Evolutionary conservation across 2,329 filamentous ascomycete species (phyloP), one percentile per base, ranked within the genome.

Genomic region (Xylaria polymorpha): DNA sequence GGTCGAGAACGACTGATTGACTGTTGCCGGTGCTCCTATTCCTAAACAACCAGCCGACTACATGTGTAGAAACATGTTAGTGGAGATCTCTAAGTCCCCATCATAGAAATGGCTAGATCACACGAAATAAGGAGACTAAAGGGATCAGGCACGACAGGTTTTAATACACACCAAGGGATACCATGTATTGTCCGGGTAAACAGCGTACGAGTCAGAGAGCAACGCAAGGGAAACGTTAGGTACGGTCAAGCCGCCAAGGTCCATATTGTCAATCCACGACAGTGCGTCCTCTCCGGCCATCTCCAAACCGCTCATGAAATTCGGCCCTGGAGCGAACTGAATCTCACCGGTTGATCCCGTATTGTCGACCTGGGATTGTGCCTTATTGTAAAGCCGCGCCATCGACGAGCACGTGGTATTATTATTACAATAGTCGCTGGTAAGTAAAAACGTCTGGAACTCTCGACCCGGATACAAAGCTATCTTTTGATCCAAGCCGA

Each of bases 11-110:
- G 70, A 66, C 67, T 78, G 75, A 53, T 79, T 79, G 53, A 77
- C 57, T 0, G 72, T 76, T 4, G 39, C 20, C 0, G 74, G 70
- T 9, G 75, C 78, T 2, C 79, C 79, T 57, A 79, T 64, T 8
- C 77, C 76, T 5, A 80, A 58, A 53, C 78, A 80, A 4, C 79
- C 78, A 6, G 75, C 77, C 18, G 74, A 77, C 25, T 29, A 4
- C 25, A n/a, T n/a, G 25, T 4, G 25, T 29, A 29, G 25, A 29
- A 29, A 29, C 2, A 29, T 2, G 25, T 29, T 29, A 29, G 25
- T 29, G 2, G 25, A 29, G 25, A 29, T 29, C 25, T 29, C 25
- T 4, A 29, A 29, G 25, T 29, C 25, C 25, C 25, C 25, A 29
- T 29, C 2, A 29, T 29, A 29, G 4, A 4, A 29, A 2, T 29